Conservation (phyloP, 1,284 basidiomycete genomes). For the Fistulinella staudtii region DNA sequence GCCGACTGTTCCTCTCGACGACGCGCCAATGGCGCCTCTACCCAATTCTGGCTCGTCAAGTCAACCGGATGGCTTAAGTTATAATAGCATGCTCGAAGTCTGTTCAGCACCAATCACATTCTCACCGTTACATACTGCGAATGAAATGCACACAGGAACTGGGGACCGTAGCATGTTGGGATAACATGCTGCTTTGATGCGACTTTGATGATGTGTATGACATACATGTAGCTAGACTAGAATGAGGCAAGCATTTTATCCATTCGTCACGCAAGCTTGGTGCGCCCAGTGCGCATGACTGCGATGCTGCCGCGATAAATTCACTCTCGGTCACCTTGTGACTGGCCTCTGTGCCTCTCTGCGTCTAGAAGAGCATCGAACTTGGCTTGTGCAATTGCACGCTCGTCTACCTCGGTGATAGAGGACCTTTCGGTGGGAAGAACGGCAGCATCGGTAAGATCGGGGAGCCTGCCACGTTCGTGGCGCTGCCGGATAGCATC, state of each 20-base stretch:
- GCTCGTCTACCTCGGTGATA: slow-evolving; percentile 30
- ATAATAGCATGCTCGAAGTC: slow-evolving; percentile 9
- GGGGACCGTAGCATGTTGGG: too few relatives aligned
- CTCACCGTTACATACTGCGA: slow-evolving; percentile 1
- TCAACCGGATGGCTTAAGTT: slow-evolving; percentile 10
- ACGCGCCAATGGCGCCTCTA: slow-evolving; percentile 37
- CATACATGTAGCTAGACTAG: slow-evolving; percentile 9
- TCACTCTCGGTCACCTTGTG: slow-evolving; percentile 8
- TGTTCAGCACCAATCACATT: slow-evolving; percentile 8
- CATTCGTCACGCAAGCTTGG: too few relatives aligned
- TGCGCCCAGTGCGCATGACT: background rate
- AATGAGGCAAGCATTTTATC: background rate
- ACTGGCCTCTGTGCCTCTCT: slow-evolving; percentile 41
- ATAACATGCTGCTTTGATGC: slow-evolving; percentile 7
- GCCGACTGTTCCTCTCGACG: slow-evolving; percentile 16
- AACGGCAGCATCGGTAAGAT: slow-evolving; percentile 19
- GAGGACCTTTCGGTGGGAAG: slow-evolving; percentile 3
- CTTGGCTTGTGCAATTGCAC: slow-evolving; percentile 46
- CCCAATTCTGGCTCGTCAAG: slow-evolving; percentile 26
- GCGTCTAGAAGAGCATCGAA: slow-evolving; percentile 59
- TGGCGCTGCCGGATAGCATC: slow-evolving; percentile 60
- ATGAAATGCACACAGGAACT: slow-evolving; percentile 8
- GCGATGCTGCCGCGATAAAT: background rate
- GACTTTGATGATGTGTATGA: slow-evolving; percentile 4
- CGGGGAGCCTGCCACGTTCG: slow-evolving; percentile 37